Evolutionary conservation across 1,284 basidiomycete species (phyloP), one percentile per base, ranked within the genome.

Genomic region (Mrakiaceae sp.): DNA sequence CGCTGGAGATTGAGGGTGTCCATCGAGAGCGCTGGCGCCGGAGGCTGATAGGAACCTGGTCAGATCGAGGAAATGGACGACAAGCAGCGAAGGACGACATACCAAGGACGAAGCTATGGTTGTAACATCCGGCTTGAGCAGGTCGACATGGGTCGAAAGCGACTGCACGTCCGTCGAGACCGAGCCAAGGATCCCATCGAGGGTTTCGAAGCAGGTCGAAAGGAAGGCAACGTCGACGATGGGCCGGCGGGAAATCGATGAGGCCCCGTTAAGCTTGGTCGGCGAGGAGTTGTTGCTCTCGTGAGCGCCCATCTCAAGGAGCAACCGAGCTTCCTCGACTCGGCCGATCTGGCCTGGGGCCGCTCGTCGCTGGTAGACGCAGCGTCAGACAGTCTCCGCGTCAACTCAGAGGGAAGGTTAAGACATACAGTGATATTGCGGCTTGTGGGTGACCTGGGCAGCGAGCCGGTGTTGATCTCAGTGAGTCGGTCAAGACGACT

Each of bases 1-100:
- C 81, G 73, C 58, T 80, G 80, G n/a, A 81, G 73, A 65, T 79
- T 80, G 68, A 85, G 82, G 7, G 88, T 75, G 27, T 2, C 27
- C 27, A 58, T 88, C 84, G 10, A 73, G 70, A 3, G 78, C 77
- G 74, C 80, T 81, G 84, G 88, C 64, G 16, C 64, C 50, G 9
- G 39, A 48, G 43, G 10, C 16, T 16, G 42, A n/a, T 7, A 2
- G 43, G 39, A 7, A 7, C n/a, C n/a, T 52, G 4, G 48, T 62
- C 42, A 61, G 63, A 52, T 14, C 8, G 27, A 3, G 3, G 5
- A 14, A 12, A 27, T 27, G 27, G 27, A 27, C 27, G 27, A 27
- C 27, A 27, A 27, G 27, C 27, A 27, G 27, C 27, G 27, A 27
- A 27, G 27, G 27, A 27, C 27, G n/a, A 44, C n/a, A 5, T 40